Conservation (phyloP, 495 filamentous ascomycete species). For the Penicillium simplicissimum region DNA sequence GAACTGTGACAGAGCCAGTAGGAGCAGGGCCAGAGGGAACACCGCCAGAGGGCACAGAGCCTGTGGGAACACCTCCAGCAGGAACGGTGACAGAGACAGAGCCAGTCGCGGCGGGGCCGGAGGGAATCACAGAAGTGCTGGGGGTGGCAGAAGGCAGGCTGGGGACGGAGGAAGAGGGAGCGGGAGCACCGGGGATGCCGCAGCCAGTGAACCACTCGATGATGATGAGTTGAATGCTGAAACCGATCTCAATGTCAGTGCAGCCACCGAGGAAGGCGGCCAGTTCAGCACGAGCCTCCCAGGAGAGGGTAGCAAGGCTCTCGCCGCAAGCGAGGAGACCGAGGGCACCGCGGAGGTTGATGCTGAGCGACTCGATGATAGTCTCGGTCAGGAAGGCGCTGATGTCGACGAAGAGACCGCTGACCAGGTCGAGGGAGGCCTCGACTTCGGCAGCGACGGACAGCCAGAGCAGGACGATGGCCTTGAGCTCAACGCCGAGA, state of each 20-base stretch:
- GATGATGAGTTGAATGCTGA: slow-evolving; percentile 42
- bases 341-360: slow-evolving; percentile 39
- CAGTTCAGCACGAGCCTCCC: slow-evolving; percentile 41
- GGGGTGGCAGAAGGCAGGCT: slow-evolving; percentile 19
- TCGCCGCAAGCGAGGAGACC: slow-evolving; percentile 38
- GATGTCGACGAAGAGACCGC: slow-evolving; percentile 33
- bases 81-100: slow-evolving; percentile 10
- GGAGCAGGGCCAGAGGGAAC: background rate
- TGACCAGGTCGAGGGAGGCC: slow-evolving; percentile 31
- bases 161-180: slow-evolving; percentile 24
- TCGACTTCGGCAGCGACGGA: slow-evolving; percentile 36
- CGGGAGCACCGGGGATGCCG: slow-evolving; percentile 30
- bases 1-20: slow-evolving; percentile 8
- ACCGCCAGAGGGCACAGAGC: slow-evolving; percentile 3
- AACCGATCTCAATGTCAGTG: slow-evolving; percentile 27
- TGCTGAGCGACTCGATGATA: slow-evolving; percentile 32
- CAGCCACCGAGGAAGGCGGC: slow-evolving; percentile 44
- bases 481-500: slow-evolving; percentile 46
- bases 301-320: slow-evolving; percentile 36
- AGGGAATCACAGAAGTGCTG: slow-evolving; percentile 14
- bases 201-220: slow-evolving; percentile 46
- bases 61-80: slow-evolving; percentile 1
- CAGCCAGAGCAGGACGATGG: slow-evolving; percentile 45
- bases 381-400: slow-evolving; percentile 33
- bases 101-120: slow-evolving; percentile 15